These are phyloP conservation scores for Cicer judaicum DNA, from an alignment of 306 rosid species.

Conservation along the genomic window DNA sequence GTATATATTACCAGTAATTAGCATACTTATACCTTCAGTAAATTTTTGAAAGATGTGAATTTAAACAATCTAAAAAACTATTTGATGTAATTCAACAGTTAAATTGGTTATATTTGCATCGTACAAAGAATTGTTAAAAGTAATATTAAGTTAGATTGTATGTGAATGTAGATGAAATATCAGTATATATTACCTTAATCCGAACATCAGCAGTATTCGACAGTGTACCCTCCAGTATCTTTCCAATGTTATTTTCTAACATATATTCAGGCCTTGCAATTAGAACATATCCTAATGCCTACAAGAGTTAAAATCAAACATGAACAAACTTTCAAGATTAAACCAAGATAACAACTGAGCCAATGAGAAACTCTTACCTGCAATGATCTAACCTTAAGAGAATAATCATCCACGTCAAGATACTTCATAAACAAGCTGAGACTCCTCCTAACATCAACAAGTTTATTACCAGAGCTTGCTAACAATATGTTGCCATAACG, in stretches of 20 bases:
- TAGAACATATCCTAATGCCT: slow-evolving; percentile 93
- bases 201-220: slow-evolving; percentile 74
- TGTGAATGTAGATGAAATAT: background rate
- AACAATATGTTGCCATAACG: slow-evolving; percentile 84
- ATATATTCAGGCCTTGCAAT: slow-evolving; percentile 94
- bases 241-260: slow-evolving; percentile 88
- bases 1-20: background rate
- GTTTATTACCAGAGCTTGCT: slow-evolving; percentile 56
- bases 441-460: slow-evolving; percentile 60
- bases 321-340: slow-evolving; percentile 40
- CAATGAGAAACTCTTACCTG: slow-evolving; percentile 61
- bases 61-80: background rate
- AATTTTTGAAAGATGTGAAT: background rate
- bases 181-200: slow-evolving; percentile 65
- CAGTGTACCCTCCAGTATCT: slow-evolving; percentile 62
- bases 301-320: slow-evolving; percentile 51
- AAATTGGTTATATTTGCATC: background rate
- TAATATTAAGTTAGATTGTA: background rate
- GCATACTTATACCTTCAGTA: background rate
- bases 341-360: slow-evolving; percentile 36
- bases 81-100: background rate
- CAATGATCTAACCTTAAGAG: slow-evolving; percentile 79
- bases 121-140: background rate
- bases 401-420: slow-evolving; percentile 72
- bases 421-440: slow-evolving; percentile 72